These are phyloP conservation scores for Emergomyces africanus DNA, from an alignment of 2,329 filamentous ascomycete genomes.

Conservation along the genomic window DNA sequence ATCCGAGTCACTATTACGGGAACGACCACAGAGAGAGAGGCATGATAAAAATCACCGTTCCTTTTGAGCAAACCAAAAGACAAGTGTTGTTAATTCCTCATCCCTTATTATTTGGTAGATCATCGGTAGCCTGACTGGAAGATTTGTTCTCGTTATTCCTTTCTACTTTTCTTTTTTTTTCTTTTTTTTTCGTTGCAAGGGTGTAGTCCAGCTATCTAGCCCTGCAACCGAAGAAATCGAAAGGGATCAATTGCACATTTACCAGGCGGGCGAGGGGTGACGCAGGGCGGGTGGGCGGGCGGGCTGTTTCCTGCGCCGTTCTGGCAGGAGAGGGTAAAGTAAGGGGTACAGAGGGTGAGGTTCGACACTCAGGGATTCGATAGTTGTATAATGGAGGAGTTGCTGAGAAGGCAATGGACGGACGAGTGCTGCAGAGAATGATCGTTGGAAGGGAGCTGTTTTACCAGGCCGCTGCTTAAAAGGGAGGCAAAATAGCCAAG, in stretches of 20 bases:
- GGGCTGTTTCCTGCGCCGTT: background rate
- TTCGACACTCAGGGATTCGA: background rate
- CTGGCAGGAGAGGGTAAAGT: background rate
- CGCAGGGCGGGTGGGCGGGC: too few relatives aligned
- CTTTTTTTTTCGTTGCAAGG: background rate
- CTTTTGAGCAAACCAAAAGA: background rate
- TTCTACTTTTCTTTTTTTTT: background rate
- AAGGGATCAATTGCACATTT: background rate
- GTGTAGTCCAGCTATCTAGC: slow-evolving; percentile 2
- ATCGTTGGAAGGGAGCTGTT: background rate
- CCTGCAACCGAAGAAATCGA: background rate
- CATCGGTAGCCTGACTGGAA: background rate
- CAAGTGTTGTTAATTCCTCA: background rate
- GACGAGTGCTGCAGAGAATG: background rate
- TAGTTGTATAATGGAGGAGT: background rate
- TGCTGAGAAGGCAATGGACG: background rate
- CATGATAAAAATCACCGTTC: slow-evolving; percentile 2
- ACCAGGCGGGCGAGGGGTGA: background rate
- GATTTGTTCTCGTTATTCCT: too few relatives aligned
- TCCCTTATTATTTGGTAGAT: background rate
- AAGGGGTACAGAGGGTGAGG: background rate
- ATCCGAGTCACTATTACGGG: background rate
- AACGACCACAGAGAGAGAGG: background rate
- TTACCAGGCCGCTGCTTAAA: background rate
- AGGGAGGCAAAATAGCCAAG: background rate